Base-by-base conservation (phyloP, 768 basidiomycete genomes). In the Agaricus blazei region DNA sequence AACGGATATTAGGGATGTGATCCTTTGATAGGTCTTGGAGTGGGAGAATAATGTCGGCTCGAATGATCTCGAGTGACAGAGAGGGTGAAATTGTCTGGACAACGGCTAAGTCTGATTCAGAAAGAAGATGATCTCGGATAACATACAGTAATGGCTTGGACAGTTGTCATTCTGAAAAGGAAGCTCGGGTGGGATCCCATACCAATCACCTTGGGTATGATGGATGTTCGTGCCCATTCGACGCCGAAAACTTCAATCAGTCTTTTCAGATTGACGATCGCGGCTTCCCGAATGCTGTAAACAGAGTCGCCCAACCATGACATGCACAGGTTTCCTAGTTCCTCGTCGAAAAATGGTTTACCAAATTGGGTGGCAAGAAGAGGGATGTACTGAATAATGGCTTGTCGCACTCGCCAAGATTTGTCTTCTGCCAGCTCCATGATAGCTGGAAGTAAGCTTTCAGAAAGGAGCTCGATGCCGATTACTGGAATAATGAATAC, bases 371-470 rank as follows among this genome's bases (percentile, higher is more conserved):
- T 94, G 42, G 97, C 95, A 45, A 99, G 87, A 23, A 98, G 83
- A n/a, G 97, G 97, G 63, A 99, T 90, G 74, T 99, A 98, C 72
- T 98, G 97, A 71, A 99, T 99, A 75, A 99, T 98, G 7, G 97
- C 97, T 71, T 99, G 97, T 62, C 97, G 88, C 19, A 99, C 96
- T 28, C 97, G 89, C 97, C 97, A 99, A 58, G 97, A 97, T 69
- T 98, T 99, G 77, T 99, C 97, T 70, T 98, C 96, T 7, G 97
- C 97, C 34, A 99, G 79, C 67, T 98, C 92, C 59, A 98, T 90
- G 61, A 99, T 98, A 37, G 97, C 97, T 8, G 97, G 97, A 29
- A 99, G 82, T 37, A 99, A 87, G 61, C 92, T 95, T 62, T 95
- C 93, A 1, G 93, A 93, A 50, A 99, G 75, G 29, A 93, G 79